Conservation (phyloP, 805 yeast genomes). For the Kuraishia capsulata region DNA sequence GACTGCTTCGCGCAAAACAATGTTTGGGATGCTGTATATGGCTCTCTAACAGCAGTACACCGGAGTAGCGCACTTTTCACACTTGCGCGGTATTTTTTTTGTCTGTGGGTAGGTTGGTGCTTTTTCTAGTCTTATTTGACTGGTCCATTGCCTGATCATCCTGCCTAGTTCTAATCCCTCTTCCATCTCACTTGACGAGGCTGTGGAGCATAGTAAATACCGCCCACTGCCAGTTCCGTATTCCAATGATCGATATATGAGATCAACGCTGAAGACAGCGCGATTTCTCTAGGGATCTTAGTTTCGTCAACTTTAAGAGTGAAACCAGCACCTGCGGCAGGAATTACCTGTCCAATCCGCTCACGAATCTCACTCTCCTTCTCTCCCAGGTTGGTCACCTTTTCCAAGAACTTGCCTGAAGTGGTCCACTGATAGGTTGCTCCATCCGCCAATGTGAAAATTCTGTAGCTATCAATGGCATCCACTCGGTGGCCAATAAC, state of each 20-base stretch:
- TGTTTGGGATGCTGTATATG: too few species aligned
- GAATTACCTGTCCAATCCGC: constrained; percentile 48
- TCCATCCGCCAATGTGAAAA: constrained; percentile 55
- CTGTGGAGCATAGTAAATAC: constrained; percentile 49
- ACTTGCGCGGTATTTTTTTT: too few species aligned
- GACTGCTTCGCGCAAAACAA: too few species aligned
- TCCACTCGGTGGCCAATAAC: constrained; percentile 50
- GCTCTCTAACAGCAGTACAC: too few species aligned
- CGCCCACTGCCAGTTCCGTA: constrained; percentile 52
- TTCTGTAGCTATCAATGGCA: constrained; percentile 50
- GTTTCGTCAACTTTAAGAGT: constrained; percentile 44
- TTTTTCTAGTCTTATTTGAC: too few species aligned
- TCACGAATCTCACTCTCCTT: constrained; percentile 56
- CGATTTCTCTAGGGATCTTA: constrained; percentile 49
- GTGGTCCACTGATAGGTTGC: constrained; percentile 57
- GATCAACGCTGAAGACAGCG: constrained; percentile 48
- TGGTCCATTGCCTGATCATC: too few species aligned
- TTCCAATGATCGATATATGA: constrained; percentile 64
- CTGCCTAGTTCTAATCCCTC: too few species aligned
- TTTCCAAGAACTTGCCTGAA: constrained; percentile 47
- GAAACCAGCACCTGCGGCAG: constrained; percentile 48
- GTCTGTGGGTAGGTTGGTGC: too few species aligned
- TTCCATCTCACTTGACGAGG: constrained; percentile 45
- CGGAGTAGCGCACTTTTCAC: too few species aligned
- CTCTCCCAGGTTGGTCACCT: constrained; percentile 50